A percentile compares a stretch with the other conserved stretches of the same genome.
Conservation (phyloP, 257 asterid genomes). For the Solanum piurae region DNA sequence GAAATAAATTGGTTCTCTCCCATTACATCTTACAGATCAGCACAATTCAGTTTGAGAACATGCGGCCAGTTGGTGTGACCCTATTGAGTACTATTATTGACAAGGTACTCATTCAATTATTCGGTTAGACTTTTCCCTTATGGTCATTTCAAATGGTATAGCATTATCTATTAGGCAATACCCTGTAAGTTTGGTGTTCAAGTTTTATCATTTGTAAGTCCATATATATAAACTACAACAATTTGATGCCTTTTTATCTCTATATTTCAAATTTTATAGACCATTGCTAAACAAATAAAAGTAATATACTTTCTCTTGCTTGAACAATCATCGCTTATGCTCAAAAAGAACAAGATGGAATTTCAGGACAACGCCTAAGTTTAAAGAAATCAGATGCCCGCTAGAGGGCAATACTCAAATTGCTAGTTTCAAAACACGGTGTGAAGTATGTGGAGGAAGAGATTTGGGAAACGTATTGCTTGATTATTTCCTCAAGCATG, state of each 20-base stretch:
- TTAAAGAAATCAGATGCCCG: background rate
- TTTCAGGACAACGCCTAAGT: background rate
- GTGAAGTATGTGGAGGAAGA: background rate
- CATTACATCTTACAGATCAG: conserved; percentile 56
- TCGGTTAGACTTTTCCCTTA: background rate
- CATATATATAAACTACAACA: background rate
- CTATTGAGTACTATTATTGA: conserved; percentile 82
- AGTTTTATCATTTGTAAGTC: background rate
- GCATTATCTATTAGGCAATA: background rate
- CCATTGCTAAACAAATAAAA: background rate
- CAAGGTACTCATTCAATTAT: conserved; percentile 45
- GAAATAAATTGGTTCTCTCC: conserved; percentile 3
- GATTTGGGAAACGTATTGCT: background rate
- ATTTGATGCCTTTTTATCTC: background rate
- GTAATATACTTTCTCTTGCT: background rate
- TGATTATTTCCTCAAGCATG: background rate
- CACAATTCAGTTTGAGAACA: conserved; percentile 93
- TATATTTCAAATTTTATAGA: background rate
- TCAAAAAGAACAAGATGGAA: background rate
- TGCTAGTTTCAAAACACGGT: background rate
- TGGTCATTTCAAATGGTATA: background rate
- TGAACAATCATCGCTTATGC: background rate
- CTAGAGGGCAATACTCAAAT: background rate
- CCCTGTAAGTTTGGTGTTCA: background rate
- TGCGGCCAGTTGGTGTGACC: conserved; percentile 83